A percentile compares a stretch with the other conserved stretches of the same genome.
These are phyloP conservation scores for Tremella mesenterica DNA, from an alignment of 768 basidiomycete genomes.

Conservation along the genomic window DNA sequence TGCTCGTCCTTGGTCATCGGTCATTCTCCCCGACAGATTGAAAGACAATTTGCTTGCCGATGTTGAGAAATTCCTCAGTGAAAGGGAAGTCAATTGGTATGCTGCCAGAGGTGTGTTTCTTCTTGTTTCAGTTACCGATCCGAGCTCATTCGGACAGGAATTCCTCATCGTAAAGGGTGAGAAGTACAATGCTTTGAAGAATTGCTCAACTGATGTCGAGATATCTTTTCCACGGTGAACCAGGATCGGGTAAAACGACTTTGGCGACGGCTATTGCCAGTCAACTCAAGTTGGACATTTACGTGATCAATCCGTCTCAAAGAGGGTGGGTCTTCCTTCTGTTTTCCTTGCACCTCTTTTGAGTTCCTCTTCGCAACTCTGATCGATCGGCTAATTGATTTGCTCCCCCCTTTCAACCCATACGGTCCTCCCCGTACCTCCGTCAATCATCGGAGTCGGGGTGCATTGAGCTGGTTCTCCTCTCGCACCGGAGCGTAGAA, in stretches of 20 bases:
- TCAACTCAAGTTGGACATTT: constrained; percentile 81
- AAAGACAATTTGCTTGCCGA: constrained; percentile 34
- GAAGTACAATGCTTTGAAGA: not conserved
- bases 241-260: constrained; percentile 33
- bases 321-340: constrained; percentile 23
- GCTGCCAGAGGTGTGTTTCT: constrained; percentile 31
- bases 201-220: no score
- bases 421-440: no score
- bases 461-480: no score
- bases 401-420: no score
- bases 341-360: not conserved
- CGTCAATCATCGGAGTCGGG: no score
- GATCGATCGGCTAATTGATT: not conserved
- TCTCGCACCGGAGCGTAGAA: not conserved
- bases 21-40: constrained; percentile 27
- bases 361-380: not conserved
- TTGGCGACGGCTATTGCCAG: constrained; percentile 67
- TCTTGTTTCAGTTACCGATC: not conserved
- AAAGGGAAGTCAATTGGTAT: constrained; percentile 30
- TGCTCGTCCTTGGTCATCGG: constrained; percentile 29
- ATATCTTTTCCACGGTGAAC: constrained; percentile 29
- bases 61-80: constrained; percentile 30
- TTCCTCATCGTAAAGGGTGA: constrained; percentile 38
- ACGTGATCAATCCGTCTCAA: constrained; percentile 54
- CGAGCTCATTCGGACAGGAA: constrained; percentile 16